Conservation (phyloP, 306 rosid genomes). For the Dalbergia cultrata region DNA sequence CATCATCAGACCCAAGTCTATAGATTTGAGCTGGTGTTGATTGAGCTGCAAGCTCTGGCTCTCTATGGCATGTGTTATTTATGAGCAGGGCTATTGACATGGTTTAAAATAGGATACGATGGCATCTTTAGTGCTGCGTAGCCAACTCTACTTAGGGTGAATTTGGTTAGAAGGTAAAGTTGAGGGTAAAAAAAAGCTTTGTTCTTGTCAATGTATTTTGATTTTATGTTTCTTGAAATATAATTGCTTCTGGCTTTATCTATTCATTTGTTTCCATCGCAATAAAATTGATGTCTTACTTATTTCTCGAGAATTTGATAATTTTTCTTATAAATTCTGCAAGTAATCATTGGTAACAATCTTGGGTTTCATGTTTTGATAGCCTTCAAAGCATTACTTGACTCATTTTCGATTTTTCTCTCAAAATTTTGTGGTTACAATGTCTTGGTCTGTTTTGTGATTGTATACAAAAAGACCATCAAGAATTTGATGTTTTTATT, state of each 20-base stretch:
- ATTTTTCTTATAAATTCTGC: neutral
- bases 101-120: too few relatives aligned
- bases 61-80: too few relatives aligned
- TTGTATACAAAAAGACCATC: conserved; percentile 12
- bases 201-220: neutral
- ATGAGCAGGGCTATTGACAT: too few relatives aligned
- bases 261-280: neutral
- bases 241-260: neutral
- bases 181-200: neutral
- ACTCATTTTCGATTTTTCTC: conserved; percentile 16
- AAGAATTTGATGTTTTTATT: conserved; percentile 6
- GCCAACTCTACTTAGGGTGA: too few relatives aligned
- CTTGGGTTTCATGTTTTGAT: conserved; percentile 24
- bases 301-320: neutral
- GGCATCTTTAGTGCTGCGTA: too few relatives aligned
- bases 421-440: neutral
- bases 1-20: too few relatives aligned
- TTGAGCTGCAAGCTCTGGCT: too few relatives aligned
- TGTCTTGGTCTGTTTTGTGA: conserved; percentile 12
- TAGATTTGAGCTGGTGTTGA: too few relatives aligned
- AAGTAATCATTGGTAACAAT: neutral
- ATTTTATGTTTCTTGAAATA: neutral
- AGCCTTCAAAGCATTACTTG: conserved; percentile 13
- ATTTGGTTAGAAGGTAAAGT: too few relatives aligned
- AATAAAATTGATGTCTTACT: neutral